Evolutionary conservation across 495 filamentous ascomycete species (phyloP).

Genomic region (Neurospora terricola): DNA sequence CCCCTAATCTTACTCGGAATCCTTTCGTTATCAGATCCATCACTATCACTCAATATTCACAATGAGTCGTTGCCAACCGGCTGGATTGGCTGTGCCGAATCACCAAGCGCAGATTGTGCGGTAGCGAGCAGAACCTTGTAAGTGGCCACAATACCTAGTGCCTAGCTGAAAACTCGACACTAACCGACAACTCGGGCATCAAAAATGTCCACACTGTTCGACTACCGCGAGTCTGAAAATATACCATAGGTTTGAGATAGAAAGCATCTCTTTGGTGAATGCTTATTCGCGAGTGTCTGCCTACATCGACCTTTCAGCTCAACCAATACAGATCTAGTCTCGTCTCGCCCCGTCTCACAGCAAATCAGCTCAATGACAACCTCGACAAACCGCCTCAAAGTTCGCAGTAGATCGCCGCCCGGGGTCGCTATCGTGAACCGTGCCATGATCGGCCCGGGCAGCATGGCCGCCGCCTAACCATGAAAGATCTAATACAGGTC

Average conservation of each 20-base stretch:
- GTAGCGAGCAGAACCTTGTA: not conserved
- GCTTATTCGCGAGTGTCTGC: not conserved
- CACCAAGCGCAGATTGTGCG: not conserved
- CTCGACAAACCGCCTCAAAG: not conserved
- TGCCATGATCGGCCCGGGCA: not conserved
- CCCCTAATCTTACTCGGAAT: not conserved
- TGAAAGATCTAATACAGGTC: not conserved
- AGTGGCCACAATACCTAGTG: not conserved
- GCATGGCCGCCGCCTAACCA: not conserved
- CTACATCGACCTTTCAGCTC: not conserved
- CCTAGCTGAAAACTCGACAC: not conserved
- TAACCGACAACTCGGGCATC: not conserved
- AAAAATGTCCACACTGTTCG: not conserved
- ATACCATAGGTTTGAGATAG: not conserved
- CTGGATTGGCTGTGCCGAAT: not conserved
- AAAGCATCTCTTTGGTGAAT: not conserved
- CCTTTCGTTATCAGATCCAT: not conserved
- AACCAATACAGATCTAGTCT: not conserved
- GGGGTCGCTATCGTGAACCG: not conserved
- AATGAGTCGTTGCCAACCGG: not conserved
- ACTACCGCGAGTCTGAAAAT: not conserved
- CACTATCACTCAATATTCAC: not conserved
- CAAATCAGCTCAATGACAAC: not conserved
- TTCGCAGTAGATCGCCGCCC: not conserved
- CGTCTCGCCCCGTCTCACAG: not conserved